Evolutionary conservation across 2,329 filamentous ascomycete species (phyloP).

Genomic region (Aspergillus tubingensis): DNA sequence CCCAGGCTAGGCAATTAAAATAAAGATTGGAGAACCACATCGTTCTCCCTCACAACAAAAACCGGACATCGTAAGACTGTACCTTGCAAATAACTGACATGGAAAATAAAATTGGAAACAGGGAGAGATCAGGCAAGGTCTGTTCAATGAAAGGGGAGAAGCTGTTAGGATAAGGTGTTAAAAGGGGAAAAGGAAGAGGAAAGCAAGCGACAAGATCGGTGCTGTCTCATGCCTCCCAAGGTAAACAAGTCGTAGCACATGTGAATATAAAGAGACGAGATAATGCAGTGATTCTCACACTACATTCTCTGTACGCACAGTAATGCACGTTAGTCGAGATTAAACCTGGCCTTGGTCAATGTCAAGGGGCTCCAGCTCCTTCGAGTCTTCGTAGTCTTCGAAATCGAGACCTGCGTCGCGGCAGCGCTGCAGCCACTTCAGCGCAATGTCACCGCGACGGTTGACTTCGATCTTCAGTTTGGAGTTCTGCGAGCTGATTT

Average conservation of each 20-base stretch:
- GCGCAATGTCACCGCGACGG: slow-evolving; percentile 71
- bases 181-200: slow-evolving; percentile 12
- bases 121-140: slow-evolving; percentile 8
- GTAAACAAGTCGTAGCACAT: slow-evolving; percentile 33
- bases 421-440: slow-evolving; percentile 51
- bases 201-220: slow-evolving; percentile 13
- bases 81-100: slow-evolving; percentile 9
- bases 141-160: slow-evolving; percentile 1
- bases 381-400: slow-evolving; percentile 50
- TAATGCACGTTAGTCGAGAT: slow-evolving; percentile 2
- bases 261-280: slow-evolving; percentile 13
- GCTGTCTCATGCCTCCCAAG: slow-evolving; percentile 21
- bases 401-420: slow-evolving; percentile 51
- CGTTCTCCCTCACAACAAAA: slow-evolving; percentile 7
- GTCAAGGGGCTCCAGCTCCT: slow-evolving; percentile 42
- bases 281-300: slow-evolving; percentile 8
- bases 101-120: slow-evolving; percentile 9
- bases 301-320: not conserved
- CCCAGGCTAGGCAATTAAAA: slow-evolving; percentile 13
- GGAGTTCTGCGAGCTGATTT: slow-evolving; percentile 90
- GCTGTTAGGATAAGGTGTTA: slow-evolving; percentile 15
- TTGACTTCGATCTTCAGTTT: slow-evolving; percentile 93
- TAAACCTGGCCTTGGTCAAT: slow-evolving; percentile 34
- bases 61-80: slow-evolving; percentile 9
- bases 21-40: slow-evolving; percentile 1